Conservation (phyloP, 352 stramenopile genomes). For the Pythium vanterpoolii region DNA sequence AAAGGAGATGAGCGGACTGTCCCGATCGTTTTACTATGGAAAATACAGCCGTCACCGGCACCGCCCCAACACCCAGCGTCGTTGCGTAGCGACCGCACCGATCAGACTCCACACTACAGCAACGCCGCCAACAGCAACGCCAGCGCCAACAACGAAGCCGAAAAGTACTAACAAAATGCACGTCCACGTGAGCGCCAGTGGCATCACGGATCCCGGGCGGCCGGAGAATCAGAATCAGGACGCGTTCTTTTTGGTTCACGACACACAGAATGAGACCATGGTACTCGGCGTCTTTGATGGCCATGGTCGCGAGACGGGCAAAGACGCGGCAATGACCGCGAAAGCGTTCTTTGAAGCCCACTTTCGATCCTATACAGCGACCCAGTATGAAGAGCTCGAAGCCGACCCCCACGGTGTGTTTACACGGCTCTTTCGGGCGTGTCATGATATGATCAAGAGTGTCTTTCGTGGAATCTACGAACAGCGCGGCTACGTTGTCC, state of each 20-base stretch:
- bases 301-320: constrained; percentile 75
- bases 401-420: constrained; percentile 49
- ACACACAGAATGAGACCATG: constrained; percentile 33
- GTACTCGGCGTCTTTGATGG: constrained; percentile 85
- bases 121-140: background rate
- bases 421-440: constrained; percentile 44
- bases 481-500: constrained; percentile 46
- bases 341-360: constrained; percentile 60
- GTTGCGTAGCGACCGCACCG: background rate
- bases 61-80: background rate
- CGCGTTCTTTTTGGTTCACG: constrained; percentile 73
- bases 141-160: background rate
- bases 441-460: constrained; percentile 60
- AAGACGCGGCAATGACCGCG: constrained; percentile 59
- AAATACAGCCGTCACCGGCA: constrained; percentile 6
- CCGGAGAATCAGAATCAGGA: constrained; percentile 84
- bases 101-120: constrained; percentile 6
- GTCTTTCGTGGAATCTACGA: constrained; percentile 67
- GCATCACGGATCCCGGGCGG: constrained; percentile 54
- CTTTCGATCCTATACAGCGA: constrained; percentile 41
- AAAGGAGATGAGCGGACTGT: constrained; percentile 13
- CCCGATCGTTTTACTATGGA: constrained; percentile 15
- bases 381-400: constrained; percentile 53
- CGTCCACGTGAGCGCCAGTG: constrained; percentile 36
- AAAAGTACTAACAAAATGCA: background rate